Evolutionary conservation across 345 rosid genomes (phyloP).

Genomic region (Cardamine occulta): DNA sequence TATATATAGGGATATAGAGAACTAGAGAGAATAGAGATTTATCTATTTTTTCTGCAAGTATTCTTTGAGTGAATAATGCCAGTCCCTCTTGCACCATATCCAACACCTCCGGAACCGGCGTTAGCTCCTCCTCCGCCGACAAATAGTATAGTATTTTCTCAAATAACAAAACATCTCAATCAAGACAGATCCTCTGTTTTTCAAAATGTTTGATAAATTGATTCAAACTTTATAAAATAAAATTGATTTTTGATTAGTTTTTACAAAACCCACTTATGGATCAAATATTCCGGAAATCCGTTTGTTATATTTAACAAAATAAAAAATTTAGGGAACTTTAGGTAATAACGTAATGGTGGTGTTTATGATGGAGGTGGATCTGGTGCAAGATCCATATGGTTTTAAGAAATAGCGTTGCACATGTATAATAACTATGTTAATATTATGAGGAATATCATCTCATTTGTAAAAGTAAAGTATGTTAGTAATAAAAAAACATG

Average conservation of each 20-base stretch:
- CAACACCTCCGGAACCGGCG: slow-evolving; percentile 67
- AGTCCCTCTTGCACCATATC: slow-evolving; percentile 96
- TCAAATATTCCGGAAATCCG: neutral
- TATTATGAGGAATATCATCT: too few species aligned
- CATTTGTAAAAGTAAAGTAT: too few species aligned
- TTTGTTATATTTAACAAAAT: too few species aligned
- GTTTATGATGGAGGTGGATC: too few species aligned
- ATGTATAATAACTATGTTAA: too few species aligned
- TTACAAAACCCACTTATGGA: slow-evolving; percentile 16
- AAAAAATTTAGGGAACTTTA: too few species aligned
- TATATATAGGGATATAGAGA: neutral
- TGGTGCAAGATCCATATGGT: too few species aligned
- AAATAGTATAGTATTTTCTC: slow-evolving; percentile 52
- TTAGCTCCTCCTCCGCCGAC: slow-evolving; percentile 58
- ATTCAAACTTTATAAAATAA: slow-evolving; percentile 4
- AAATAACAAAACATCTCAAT: neutral
- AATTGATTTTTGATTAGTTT: neutral
- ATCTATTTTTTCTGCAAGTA: neutral
- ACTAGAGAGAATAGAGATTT: slow-evolving; percentile 20
- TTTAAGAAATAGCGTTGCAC: too few species aligned
- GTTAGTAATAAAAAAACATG: too few species aligned
- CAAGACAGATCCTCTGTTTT: slow-evolving; percentile 19
- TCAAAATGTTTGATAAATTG: neutral
- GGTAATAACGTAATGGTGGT: too few species aligned
- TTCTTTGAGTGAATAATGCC: slow-evolving; percentile 64